Conservation (phyloP, 129 eudicot species). For the Chrysanthemum makinoi region DNA sequence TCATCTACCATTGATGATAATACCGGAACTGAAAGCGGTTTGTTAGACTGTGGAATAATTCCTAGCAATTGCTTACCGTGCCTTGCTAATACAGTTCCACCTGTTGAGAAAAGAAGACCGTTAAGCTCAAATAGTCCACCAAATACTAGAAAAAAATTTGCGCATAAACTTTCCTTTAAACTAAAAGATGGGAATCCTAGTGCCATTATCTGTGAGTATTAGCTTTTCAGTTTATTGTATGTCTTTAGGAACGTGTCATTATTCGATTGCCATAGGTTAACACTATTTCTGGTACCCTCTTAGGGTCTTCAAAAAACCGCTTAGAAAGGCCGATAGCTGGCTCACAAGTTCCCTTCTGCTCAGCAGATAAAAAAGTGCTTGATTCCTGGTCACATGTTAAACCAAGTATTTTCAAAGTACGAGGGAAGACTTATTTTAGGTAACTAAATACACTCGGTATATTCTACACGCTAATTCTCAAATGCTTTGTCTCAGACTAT, state of each 20-base stretch:
- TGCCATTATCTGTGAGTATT: conserved; percentile 48
- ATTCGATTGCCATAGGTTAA: conserved; percentile 4
- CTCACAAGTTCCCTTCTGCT: conserved; percentile 82
- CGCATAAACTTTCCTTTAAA: conserved; percentile 62
- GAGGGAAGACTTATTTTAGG: conserved; percentile 71
- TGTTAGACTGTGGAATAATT: conserved; percentile 70
- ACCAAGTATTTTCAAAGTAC: conserved; percentile 67
- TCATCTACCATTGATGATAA: conserved; percentile 47
- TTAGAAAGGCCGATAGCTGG: conserved; percentile 84
- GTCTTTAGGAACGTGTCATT: background rate
- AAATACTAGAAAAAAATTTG: conserved; percentile 59
- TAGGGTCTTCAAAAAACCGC: conserved; percentile 69
- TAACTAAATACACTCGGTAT: conserved; percentile 21
- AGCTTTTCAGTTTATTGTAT: background rate
- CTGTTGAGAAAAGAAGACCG: conserved; percentile 67
- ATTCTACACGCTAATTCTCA: background rate
- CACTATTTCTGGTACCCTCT: conserved; percentile 18
- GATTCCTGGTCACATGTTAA: conserved; percentile 82
- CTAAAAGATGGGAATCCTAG: conserved; percentile 73
- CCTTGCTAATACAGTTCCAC: conserved; percentile 63
- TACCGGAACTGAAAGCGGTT: conserved; percentile 43
- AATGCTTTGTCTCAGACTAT: background rate
- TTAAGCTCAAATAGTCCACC: conserved; percentile 55
- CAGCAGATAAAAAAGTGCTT: conserved; percentile 63
- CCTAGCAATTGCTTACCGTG: conserved; percentile 84